Percentiles rank a stretch among this genome's conserved stretches.
phyloP scores from a whole-genome alignment of 176 grass and related monocot species.

The Alloteropsis semialata region DNA sequence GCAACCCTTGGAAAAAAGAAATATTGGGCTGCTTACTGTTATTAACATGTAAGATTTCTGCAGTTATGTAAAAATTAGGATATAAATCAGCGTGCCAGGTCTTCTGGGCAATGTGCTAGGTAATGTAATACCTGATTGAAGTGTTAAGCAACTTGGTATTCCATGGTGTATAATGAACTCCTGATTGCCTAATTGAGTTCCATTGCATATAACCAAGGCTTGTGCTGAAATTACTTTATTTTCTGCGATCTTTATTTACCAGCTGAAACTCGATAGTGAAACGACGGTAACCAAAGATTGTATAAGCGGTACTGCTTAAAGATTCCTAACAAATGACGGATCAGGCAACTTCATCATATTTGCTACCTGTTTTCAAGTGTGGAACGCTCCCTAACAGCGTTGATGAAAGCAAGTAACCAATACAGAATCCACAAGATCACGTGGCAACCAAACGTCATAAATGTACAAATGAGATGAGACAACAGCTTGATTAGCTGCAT shows the following conservation, averaged over 20 bases:
- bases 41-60: background rate
- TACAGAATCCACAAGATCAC: background rate
- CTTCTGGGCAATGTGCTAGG: background rate
- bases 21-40: background rate
- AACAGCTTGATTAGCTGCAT: constrained; percentile 13
- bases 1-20: background rate
- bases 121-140: background rate
- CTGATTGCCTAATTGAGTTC: background rate
- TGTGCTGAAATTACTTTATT: background rate
- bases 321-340: background rate
- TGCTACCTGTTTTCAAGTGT: background rate
- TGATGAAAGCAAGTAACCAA: background rate
- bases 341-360: background rate
- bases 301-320: background rate
- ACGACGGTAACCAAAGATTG: background rate
- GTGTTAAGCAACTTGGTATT: background rate
- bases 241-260: background rate
- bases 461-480: background rate
- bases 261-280: background rate
- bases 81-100: background rate
- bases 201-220: background rate
- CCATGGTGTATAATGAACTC: background rate
- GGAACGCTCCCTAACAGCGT: background rate
- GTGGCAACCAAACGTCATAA: background rate
- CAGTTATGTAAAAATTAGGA: background rate